phyloP scores from a whole-genome alignment of 148 eudicot genomes.

The Polygonum maritimum region DNA sequence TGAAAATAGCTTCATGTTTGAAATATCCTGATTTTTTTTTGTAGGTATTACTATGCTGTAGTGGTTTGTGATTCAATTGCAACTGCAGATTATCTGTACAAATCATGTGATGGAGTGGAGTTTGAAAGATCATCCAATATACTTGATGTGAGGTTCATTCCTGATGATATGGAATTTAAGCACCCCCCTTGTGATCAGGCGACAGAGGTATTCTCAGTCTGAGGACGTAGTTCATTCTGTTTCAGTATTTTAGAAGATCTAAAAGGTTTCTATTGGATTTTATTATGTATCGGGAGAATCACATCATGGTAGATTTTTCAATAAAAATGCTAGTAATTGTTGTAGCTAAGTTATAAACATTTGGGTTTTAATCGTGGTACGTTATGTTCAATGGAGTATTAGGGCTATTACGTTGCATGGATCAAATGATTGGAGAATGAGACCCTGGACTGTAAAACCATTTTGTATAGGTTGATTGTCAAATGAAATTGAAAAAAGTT shows the following conservation, averaged over 20 bases:
- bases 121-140: constrained; percentile 88
- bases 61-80: constrained; percentile 87
- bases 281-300: background rate
- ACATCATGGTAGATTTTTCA: background rate
- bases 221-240: background rate
- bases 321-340: background rate
- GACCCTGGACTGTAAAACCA: background rate
- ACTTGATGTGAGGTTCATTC: constrained; percentile 89
- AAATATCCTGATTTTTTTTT: background rate
- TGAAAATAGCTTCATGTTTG: background rate
- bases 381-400: background rate
- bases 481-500: background rate
- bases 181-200: constrained; percentile 86
- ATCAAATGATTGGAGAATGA: background rate
- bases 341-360: background rate
- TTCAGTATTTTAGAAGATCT: background rate
- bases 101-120: constrained; percentile 81
- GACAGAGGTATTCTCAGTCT: constrained; percentile 48
- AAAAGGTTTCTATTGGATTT: background rate
- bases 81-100: constrained; percentile 84
- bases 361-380: background rate
- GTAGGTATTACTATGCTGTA: constrained; percentile 90
- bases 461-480: background rate
- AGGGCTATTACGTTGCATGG: background rate
- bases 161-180: constrained; percentile 81